A percentile compares a stretch with the other conserved stretches of the same genome.
phyloP scores from a whole-genome alignment of 2,329 filamentous ascomycete genomes.

The Dothiorella sarmentorum region DNA sequence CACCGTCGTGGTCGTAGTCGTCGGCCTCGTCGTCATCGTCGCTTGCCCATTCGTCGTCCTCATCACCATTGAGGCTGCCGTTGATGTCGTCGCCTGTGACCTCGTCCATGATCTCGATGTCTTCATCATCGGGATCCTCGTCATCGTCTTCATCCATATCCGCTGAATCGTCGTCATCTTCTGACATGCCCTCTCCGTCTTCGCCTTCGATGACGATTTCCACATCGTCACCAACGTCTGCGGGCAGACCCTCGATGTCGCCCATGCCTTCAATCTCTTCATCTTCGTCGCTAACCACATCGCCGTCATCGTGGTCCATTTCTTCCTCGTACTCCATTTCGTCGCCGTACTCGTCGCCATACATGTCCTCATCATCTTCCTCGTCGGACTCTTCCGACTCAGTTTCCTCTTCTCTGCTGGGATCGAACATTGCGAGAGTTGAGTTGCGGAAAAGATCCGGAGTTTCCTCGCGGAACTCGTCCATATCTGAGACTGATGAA shows the following conservation, averaged over 20 bases:
- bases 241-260: constrained; percentile 60
- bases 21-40: constrained; percentile 49
- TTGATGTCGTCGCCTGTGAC: constrained; percentile 48
- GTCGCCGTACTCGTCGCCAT: constrained; percentile 81
- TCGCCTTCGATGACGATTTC: constrained; percentile 78
- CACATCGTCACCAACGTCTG: constrained; percentile 64
- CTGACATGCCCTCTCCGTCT: constrained; percentile 55
- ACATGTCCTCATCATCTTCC: constrained; percentile 67
- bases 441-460: constrained; percentile 97
- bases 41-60: constrained; percentile 37
- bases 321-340: constrained; percentile 94
- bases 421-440: constrained; percentile 89
- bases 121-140: constrained; percentile 54
- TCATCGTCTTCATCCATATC: constrained; percentile 54
- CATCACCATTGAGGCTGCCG: constrained; percentile 41
- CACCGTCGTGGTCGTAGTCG: constrained; percentile 48
- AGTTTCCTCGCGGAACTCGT: constrained; percentile 74
- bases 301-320: constrained; percentile 73
- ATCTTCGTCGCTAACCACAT: constrained; percentile 83
- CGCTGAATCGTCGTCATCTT: constrained; percentile 53
- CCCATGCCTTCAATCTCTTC: constrained; percentile 81
- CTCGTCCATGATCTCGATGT: constrained; percentile 50
- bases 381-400: constrained; percentile 69
- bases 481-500: constrained; percentile 83
- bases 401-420: constrained; percentile 74